Conservation (phyloP, 2,329 filamentous ascomycete species). For the Fusarium sarcochroum region DNA sequence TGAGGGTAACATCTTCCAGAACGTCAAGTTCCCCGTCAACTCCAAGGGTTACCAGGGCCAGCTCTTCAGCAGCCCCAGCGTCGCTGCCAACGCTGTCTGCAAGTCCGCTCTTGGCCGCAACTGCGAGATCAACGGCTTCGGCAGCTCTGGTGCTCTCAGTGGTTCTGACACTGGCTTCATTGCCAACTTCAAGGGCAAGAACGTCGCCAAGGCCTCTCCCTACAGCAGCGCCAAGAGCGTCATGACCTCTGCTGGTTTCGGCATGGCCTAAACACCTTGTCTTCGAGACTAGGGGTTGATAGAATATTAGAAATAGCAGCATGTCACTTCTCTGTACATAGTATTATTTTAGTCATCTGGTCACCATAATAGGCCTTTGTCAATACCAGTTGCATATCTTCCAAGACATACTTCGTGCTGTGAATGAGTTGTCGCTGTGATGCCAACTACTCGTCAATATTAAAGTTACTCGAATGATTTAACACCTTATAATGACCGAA, state of each 20-base stretch:
- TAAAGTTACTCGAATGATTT: constrained; percentile 4
- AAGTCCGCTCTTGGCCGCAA: constrained; percentile 60
- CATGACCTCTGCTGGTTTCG: constrained; percentile 61
- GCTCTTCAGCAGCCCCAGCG: constrained; percentile 52
- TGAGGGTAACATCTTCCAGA: constrained; percentile 72
- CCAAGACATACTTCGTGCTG: not conserved
- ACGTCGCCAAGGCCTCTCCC: constrained; percentile 60
- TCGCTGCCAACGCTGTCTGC: constrained; percentile 58
- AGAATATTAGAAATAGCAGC: constrained; percentile 9
- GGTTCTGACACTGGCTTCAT: constrained; percentile 64
- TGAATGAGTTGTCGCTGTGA: not conserved
- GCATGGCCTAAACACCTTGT: constrained; percentile 53
- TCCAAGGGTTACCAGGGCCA: constrained; percentile 48
- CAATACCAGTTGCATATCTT: constrained; percentile 27
- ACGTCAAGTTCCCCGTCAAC: constrained; percentile 61
- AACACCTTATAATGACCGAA: constrained; percentile 29
- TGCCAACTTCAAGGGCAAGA: constrained; percentile 66
- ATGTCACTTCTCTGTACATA: constrained; percentile 40
- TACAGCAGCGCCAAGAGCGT: constrained; percentile 55
- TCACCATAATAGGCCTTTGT: constrained; percentile 12
- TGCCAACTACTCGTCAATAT: constrained; percentile 1
- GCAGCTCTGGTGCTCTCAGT: constrained; percentile 56
- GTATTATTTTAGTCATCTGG: constrained; percentile 18
- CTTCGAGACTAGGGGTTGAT: not conserved
- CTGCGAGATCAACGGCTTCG: constrained; percentile 66